Evolutionary conservation across 441 rosid species (phyloP).

Genomic region (Syzygium syzygioides): DNA sequence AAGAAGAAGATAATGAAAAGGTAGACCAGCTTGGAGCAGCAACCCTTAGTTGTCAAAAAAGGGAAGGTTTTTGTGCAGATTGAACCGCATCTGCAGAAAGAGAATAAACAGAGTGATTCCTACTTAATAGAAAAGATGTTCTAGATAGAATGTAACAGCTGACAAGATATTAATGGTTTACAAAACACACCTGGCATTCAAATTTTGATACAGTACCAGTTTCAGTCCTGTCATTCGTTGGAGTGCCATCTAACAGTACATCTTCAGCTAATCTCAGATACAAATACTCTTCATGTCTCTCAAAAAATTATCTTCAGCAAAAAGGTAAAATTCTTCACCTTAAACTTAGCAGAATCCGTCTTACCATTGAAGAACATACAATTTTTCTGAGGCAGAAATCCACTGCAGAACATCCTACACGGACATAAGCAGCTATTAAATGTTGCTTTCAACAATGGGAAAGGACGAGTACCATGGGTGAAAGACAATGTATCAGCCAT

Average conservation of each 20-base stretch:
- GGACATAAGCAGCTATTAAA: too few species aligned
- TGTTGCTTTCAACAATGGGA: too few species aligned
- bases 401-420: too few species aligned
- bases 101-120: neutral
- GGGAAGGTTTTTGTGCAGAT: conserved; percentile 71
- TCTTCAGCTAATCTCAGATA: conserved; percentile 66
- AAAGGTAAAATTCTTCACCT: conserved; percentile 24
- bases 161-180: neutral
- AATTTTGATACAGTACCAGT: conserved; percentile 81
- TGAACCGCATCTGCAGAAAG: conserved; percentile 58
- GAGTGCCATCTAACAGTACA: conserved; percentile 14
- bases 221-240: conserved; percentile 11
- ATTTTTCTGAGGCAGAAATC: too few species aligned
- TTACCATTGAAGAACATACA: too few species aligned
- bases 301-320: conserved; percentile 68
- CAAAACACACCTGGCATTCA: conserved; percentile 67
- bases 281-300: conserved; percentile 67
- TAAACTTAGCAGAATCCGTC: too few species aligned
- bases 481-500: conserved; percentile 29
- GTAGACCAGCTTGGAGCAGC: neutral
- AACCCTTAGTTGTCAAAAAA: conserved; percentile 74
- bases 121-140: neutral
- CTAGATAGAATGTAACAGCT: neutral
- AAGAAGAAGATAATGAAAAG: too few species aligned
- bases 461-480: too few species aligned